Evolutionary conservation across 345 rosid genomes (phyloP).

Genomic region (Gossypium turneri): DNA sequence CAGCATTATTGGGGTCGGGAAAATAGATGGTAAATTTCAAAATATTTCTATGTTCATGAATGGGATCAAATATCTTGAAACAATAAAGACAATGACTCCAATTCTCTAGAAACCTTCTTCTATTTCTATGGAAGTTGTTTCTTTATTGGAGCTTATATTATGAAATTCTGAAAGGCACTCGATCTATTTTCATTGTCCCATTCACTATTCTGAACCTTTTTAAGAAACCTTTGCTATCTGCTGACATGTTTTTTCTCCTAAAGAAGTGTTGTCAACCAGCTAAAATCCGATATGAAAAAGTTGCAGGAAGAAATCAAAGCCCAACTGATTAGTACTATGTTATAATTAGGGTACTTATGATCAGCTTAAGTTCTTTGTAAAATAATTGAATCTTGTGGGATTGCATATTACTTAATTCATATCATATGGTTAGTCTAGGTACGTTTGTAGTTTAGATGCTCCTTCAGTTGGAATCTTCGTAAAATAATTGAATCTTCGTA

Average conservation of each 20-base stretch:
- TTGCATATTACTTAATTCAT: neutral
- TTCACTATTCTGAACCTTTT: neutral
- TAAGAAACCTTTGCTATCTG: neutral
- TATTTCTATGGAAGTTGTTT: neutral
- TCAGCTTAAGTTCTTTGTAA: slow-evolving; percentile 9
- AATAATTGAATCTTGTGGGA: slow-evolving; percentile 11
- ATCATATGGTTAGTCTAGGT: neutral
- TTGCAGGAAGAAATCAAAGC: slow-evolving; percentile 74
- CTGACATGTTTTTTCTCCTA: slow-evolving; percentile 23
- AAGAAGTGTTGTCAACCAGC: slow-evolving; percentile 89
- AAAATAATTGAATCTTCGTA: no score
- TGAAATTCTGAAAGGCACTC: neutral
- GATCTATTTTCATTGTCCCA: neutral
- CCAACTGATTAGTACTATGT: slow-evolving; percentile 55
- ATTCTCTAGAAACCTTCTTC: no score
- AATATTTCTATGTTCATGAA: neutral
- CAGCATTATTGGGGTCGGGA: neutral
- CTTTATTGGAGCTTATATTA: slow-evolving; percentile 8
- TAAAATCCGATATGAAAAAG: slow-evolving; percentile 80
- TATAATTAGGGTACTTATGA: neutral
- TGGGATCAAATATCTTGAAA: neutral
- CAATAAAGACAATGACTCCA: neutral
- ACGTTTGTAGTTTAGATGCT: neutral
- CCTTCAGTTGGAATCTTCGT: no score
- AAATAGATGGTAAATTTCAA: neutral